Conservation (phyloP, 139 green algal genomes). For the Mesotaenium endlicherianum region DNA sequence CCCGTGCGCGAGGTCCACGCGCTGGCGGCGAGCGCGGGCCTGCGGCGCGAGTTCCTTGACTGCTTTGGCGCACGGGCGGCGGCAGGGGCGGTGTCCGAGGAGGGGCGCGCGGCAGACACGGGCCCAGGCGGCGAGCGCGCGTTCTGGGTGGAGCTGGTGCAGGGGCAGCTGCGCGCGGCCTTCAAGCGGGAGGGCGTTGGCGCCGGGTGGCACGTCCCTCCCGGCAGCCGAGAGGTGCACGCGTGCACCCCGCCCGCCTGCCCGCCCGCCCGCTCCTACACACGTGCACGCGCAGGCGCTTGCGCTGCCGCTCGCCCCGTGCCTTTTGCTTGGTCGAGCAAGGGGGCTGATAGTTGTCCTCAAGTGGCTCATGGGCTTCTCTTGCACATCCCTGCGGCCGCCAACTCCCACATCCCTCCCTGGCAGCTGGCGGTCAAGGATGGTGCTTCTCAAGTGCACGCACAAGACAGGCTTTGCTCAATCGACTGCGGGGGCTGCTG, state of each 20-base stretch:
- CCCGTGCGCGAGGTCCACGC: not conserved
- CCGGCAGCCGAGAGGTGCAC: not conserved
- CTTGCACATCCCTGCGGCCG: too few relatives aligned
- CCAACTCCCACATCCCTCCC: too few relatives aligned
- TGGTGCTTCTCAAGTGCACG: too few relatives aligned
- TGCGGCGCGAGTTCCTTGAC: slow-evolving; percentile 22
- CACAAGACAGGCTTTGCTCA: too few relatives aligned
- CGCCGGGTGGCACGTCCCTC: not conserved
- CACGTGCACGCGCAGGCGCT: too few relatives aligned
- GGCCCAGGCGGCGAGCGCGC: not conserved
- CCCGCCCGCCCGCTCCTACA: too few relatives aligned
- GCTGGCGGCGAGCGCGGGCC: not conserved
- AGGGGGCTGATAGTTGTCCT: too few relatives aligned
- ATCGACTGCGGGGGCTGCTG: too few relatives aligned
- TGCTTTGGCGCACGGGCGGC: slow-evolving; percentile 7
- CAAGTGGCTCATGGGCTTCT: too few relatives aligned
- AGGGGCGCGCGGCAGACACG: not conserved
- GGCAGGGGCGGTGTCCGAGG: not conserved
- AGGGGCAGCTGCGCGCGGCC: slow-evolving; percentile 10
- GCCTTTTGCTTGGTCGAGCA: too few relatives aligned
- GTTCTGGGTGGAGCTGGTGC: slow-evolving; percentile 43
- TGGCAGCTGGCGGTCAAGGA: too few relatives aligned
- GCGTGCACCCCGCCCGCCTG: not conserved
- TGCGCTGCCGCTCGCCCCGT: too few relatives aligned
- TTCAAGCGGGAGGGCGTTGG: slow-evolving; percentile 11